Evolutionary conservation across 2,329 filamentous ascomycete species (phyloP).

Genomic region (Pseudopithomyces chartarum): DNA sequence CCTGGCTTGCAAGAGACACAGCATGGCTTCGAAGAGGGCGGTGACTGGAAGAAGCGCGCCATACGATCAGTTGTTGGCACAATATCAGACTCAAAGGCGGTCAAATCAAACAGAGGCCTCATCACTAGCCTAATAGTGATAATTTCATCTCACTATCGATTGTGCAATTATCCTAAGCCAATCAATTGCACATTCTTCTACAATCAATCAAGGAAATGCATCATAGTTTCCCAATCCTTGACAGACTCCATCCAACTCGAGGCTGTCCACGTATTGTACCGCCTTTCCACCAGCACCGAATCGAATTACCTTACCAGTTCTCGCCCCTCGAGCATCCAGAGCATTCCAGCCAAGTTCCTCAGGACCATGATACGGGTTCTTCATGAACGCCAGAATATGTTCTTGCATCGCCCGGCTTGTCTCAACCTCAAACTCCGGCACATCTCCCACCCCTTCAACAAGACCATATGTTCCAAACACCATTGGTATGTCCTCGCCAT

Average conservation of each 20-base stretch:
- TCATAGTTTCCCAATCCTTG: conserved; percentile 16
- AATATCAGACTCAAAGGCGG: conserved; percentile 89
- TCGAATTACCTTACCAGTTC: conserved; percentile 16
- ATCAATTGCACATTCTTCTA: background rate
- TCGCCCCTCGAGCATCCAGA: conserved; percentile 9
- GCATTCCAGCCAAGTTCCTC: conserved; percentile 16
- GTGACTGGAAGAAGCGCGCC: conserved; percentile 85
- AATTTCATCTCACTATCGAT: background rate
- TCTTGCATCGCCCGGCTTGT: conserved; percentile 41
- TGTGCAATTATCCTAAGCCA: no score
- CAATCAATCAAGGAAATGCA: conserved; percentile 8
- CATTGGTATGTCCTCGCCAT: conserved; percentile 24
- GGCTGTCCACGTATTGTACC: conserved; percentile 16
- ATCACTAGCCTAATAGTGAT: conserved; percentile 56
- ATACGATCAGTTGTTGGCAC: conserved; percentile 82
- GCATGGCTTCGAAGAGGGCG: conserved; percentile 88
- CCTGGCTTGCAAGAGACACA: conserved; percentile 90
- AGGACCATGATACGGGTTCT: conserved; percentile 28
- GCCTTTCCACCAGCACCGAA: conserved; percentile 16
- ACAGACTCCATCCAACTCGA: conserved; percentile 20
- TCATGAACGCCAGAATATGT: conserved; percentile 34
- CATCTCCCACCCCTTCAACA: conserved; percentile 6
- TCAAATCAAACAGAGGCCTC: conserved; percentile 77
- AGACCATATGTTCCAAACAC: conserved; percentile 25
- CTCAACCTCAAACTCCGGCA: conserved; percentile 28